Evolutionary conservation across 129 eudicot genomes (phyloP).

Genomic region (Daucus carota): DH1_v3.0 NC_030383.2:51759501-51760000

Average conservation of each 20-base stretch:
- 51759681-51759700: conserved; percentile 11
- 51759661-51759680: background rate
- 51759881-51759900: background rate
- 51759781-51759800: background rate
- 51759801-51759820: background rate
- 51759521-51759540: conserved; percentile 1
- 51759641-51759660: conserved; percentile 9
- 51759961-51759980: background rate
- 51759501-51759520: background rate
- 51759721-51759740: conserved; percentile 18
- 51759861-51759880: conserved; percentile 6
- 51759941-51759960: background rate
- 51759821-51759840: background rate
- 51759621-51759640: background rate
- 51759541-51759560: conserved; percentile 2
- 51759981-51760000: conserved; percentile 13
- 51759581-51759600: background rate
- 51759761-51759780: background rate
- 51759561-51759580: background rate
- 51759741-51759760: conserved; percentile 4
- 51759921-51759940: background rate
- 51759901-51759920: background rate
- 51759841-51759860: background rate
- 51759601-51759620: background rate
- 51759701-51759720: conserved; percentile 14